Evolutionary conservation across 208 protist species (phyloP), one percentile per base, ranked within the genome.

Genomic region (Crithidia expoeki): DNA sequence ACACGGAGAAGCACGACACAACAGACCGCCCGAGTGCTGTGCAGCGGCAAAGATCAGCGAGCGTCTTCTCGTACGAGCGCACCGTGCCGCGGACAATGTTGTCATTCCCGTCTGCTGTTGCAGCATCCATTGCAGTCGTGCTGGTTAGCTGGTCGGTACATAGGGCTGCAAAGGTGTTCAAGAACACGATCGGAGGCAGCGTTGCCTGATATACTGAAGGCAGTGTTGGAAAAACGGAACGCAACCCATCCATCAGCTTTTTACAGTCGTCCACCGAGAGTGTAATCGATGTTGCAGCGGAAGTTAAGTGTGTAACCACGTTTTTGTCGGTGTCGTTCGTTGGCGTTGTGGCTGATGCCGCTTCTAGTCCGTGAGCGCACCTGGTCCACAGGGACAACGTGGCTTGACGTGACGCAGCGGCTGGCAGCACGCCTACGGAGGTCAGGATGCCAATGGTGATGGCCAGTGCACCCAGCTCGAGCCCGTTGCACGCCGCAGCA

Each of bases 381-480:
- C 63, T 34, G 4, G 36, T 33, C 72, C 56, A 72, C 58, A 77
- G 25, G 28, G 57, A 23, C 30, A 49, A 34, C 63, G 67, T 27
- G 11, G 62, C 32, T 2, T 38, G 46, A 0, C 62, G 64, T 9
- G 72, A 42, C n/a, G 28, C 11, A 3, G 64, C 1, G 0, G 28
- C 25, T 2, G 57, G 59, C 21, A 71, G 30, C 47, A 51, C 56
- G 7, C 72, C 63, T 4, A 64, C 63, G 7, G 49, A 23, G 14
- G 34, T 44, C 17, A 89, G 52, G 30, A 53, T 53, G 1, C 73
- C 51, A 21, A 80, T 50, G 14, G 44, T 36, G 19, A 71, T 68
- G 4, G 81, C 69, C 28, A 92, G 71, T 30, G 68, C 64, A 9
- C 69, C 74, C 42, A 88, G 11, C 59, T 81, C 76, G 33, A 33